Conservation (phyloP, 1,284 basidiomycete species). For the Kalmanozyma brasiliensis region DNA sequence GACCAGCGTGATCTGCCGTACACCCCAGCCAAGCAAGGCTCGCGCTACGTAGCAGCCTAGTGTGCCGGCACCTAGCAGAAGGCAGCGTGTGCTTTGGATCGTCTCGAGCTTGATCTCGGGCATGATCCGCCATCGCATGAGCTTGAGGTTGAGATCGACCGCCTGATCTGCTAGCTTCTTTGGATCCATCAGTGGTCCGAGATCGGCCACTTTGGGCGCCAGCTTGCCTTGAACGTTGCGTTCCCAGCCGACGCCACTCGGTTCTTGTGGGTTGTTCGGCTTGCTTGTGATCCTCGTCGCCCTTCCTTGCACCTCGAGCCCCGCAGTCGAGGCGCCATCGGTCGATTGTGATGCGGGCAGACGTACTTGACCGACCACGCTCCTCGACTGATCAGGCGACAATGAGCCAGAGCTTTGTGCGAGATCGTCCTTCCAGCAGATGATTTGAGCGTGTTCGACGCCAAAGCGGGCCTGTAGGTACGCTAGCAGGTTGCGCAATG, state of each 20-base stretch:
- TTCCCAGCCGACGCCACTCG: constrained; percentile 91
- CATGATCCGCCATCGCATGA: constrained; percentile 97
- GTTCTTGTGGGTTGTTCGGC: constrained; percentile 59
- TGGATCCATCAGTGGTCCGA: constrained; percentile 97
- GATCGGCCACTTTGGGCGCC: constrained; percentile 85
- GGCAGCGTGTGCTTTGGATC: constrained; percentile 80
- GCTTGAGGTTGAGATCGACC: constrained; percentile 93
- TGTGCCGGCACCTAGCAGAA: constrained; percentile 93
- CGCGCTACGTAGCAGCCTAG: constrained; percentile 95
- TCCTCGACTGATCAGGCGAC: constrained; percentile 4
- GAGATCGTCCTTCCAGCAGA: constrained; percentile 62
- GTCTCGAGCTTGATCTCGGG: constrained; percentile 88
- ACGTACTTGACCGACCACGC: constrained; percentile 22
- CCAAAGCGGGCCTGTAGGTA: constrained; percentile 69
- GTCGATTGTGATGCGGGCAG: constrained; percentile 5
- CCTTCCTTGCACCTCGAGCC: constrained; percentile 7
- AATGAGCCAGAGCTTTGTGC: background rate
- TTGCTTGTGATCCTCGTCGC: constrained; percentile 19
- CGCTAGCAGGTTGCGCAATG: constrained; percentile 87
- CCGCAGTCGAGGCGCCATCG: background rate
- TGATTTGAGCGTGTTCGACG: constrained; percentile 71
- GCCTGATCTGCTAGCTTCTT: constrained; percentile 87
- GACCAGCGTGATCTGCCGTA: constrained; percentile 89
- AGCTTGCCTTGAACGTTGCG: constrained; percentile 86
- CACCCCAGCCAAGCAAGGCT: constrained; percentile 87